Conservation (phyloP, 495 filamentous ascomycete species). For the Ramalina intermedia region DNA sequence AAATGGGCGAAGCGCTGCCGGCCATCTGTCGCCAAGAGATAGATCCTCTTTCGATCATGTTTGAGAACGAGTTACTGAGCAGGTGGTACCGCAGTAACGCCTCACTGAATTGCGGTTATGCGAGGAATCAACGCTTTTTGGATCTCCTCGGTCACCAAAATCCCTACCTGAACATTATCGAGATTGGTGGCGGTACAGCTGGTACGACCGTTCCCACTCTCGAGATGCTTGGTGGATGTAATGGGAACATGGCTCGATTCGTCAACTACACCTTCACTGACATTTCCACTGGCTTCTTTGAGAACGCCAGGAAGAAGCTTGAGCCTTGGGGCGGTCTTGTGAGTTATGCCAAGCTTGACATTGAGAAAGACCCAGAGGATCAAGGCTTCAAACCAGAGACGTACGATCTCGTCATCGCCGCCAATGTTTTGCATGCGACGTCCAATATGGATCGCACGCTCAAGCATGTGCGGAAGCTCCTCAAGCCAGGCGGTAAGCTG, state of each 20-base stretch:
- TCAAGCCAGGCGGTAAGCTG: slow-evolving; percentile 16
- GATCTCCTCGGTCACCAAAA: slow-evolving; percentile 18
- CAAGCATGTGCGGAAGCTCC: slow-evolving; percentile 16
- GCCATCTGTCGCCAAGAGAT: slow-evolving; percentile 25
- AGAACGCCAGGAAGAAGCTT: slow-evolving; percentile 21
- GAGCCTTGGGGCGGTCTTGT: slow-evolving; percentile 11
- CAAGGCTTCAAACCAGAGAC: slow-evolving; percentile 19
- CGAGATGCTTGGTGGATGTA: slow-evolving; percentile 16
- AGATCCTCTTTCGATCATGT: slow-evolving; percentile 25
- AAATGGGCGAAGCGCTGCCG: slow-evolving; percentile 13
- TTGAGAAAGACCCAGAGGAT: slow-evolving; percentile 13
- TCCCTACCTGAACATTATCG: slow-evolving; percentile 20
- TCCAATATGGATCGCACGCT: slow-evolving; percentile 25
- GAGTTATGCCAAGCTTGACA: slow-evolving; percentile 21
- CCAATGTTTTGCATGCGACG: slow-evolving; percentile 18
- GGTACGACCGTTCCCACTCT: slow-evolving; percentile 20
- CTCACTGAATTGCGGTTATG: not conserved
- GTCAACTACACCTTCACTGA: not conserved
- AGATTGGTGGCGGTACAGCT: slow-evolving; percentile 34
- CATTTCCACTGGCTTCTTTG: slow-evolving; percentile 21
- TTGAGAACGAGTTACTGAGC: slow-evolving; percentile 22
- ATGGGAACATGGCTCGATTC: not conserved
- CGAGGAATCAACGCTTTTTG: not conserved
- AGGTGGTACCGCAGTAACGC: slow-evolving; percentile 2
- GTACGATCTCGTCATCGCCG: slow-evolving; percentile 28